These are phyloP conservation scores for Globisporangium ultimum DNA, from an alignment of 352 stramenopile species.

Conservation along the genomic window DNA sequence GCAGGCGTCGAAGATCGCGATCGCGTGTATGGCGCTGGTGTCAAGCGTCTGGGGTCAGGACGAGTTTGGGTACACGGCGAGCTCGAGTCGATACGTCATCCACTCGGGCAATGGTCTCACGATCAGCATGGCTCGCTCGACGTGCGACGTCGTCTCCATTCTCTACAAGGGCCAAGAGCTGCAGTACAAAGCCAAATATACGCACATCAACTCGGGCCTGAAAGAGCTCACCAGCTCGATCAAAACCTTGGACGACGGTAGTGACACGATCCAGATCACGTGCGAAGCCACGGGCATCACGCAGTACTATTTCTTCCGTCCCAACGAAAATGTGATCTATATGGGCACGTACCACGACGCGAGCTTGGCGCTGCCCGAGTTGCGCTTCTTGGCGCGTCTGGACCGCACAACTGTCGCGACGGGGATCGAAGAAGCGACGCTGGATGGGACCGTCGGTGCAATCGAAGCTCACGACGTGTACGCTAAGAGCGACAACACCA, in stretches of 20 bases:
- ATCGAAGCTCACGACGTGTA: conserved; percentile 46
- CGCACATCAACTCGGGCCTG: conserved; percentile 50
- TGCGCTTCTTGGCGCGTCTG: conserved; percentile 45
- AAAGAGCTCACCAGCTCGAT: conserved; percentile 28
- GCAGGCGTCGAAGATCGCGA: too few species aligned
- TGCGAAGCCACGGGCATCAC: conserved; percentile 33
- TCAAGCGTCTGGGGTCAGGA: too few species aligned
- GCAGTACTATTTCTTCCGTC: conserved; percentile 54
- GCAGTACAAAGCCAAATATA: conserved; percentile 42
- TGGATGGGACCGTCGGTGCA: conserved; percentile 25
- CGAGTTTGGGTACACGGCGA: conserved; percentile 35
- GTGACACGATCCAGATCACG: conserved; percentile 40
- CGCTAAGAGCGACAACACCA: conserved; percentile 21
- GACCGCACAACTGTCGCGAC: conserved; percentile 31
- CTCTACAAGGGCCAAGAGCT: conserved; percentile 44
- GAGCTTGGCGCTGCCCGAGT: conserved; percentile 27
- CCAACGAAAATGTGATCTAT: conserved; percentile 49
- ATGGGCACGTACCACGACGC: conserved; percentile 49
- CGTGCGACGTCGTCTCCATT: conserved; percentile 52
- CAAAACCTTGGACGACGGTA: conserved; percentile 23
- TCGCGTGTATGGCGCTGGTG: too few species aligned
- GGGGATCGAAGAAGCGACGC: conserved; percentile 29
- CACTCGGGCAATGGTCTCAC: conserved; percentile 31
- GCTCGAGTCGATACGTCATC: conserved; percentile 36
- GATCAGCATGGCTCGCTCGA: conserved; percentile 33